Evolutionary conservation across 2,329 filamentous ascomycete species (phyloP).

Genomic region (Aureobasidium namibiae): DNA sequence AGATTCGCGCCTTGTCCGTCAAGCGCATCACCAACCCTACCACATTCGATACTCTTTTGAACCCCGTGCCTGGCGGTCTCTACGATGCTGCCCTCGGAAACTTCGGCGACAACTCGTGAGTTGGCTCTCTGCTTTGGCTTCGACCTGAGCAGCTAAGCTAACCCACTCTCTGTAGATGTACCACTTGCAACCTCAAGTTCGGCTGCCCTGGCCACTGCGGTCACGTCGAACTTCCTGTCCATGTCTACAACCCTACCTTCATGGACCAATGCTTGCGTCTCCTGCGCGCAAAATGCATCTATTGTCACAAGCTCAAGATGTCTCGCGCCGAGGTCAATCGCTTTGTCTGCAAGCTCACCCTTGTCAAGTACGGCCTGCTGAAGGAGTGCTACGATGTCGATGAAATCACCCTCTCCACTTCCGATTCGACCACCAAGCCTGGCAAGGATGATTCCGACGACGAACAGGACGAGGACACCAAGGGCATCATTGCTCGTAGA

Average conservation of each 20-base stretch:
- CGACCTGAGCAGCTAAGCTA: conserved; percentile 6
- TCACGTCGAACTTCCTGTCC: conserved; percentile 88
- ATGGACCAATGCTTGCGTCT: conserved; percentile 85
- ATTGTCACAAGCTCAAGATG: conserved; percentile 81
- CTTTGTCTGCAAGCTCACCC: conserved; percentile 73
- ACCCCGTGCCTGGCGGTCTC: conserved; percentile 81
- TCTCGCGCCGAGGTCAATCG: conserved; percentile 67
- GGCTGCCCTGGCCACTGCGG: conserved; percentile 88
- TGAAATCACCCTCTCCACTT: conserved; percentile 34
- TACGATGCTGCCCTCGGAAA: conserved; percentile 89
- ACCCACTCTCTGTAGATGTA: conserved; percentile 52
- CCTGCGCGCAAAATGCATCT: conserved; percentile 78
- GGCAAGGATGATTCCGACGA: conserved; percentile 46
- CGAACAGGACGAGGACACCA: conserved; percentile 54
- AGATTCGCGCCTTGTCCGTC: conserved; percentile 84
- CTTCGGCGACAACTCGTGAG: conserved; percentile 76
- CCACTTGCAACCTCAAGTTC: conserved; percentile 81
- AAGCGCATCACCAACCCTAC: conserved; percentile 87
- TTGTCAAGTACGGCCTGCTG: conserved; percentile 77
- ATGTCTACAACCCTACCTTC: conserved; percentile 93
- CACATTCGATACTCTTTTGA: conserved; percentile 88
- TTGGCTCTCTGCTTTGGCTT: conserved; percentile 16
- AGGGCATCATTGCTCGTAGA: conserved; percentile 46
- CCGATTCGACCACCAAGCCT: conserved; percentile 16
- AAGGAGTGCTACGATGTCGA: conserved; percentile 52